These are phyloP conservation scores for Corylus heterophylla DNA, from an alignment of 306 rosid genomes.

Conservation along the genomic window DNA sequence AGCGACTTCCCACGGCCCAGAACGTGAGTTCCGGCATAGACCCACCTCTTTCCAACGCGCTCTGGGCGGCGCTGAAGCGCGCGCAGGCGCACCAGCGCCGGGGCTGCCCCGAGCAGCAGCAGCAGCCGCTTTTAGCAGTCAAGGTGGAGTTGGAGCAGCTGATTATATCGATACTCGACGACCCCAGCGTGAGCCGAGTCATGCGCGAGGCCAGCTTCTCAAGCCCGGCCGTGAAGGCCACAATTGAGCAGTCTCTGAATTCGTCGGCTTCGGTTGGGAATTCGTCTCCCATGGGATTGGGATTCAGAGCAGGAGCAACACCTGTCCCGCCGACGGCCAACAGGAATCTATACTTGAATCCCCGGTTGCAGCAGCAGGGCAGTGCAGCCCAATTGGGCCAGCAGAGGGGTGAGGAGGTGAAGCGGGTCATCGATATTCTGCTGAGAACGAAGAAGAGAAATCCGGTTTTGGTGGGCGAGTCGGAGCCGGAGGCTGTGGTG, in stretches of 20 bases:
- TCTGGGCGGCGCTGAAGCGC: conserved; percentile 92
- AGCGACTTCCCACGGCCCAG: conserved; percentile 87
- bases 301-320: conserved; percentile 67
- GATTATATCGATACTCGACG: conserved; percentile 90
- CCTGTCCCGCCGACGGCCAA: conserved; percentile 17
- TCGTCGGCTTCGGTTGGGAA: conserved; percentile 42
- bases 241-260: conserved; percentile 79
- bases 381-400: conserved; percentile 46
- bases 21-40: conserved; percentile 60
- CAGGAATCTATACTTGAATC: conserved; percentile 74
- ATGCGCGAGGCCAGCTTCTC: conserved; percentile 97
- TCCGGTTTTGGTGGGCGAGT: conserved; percentile 89
- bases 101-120: conserved; percentile 96
- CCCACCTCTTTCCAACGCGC: conserved; percentile 90
- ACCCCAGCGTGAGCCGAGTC: conserved; percentile 94
- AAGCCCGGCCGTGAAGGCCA: conserved; percentile 85
- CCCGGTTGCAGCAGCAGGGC: conserved; percentile 73
- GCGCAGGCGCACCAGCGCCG: conserved; percentile 99
- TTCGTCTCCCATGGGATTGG: conserved; percentile 60
- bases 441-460: conserved; percentile 66
- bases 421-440: conserved; percentile 62
- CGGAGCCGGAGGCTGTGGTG: conserved; percentile 79
- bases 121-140: conserved; percentile 90
- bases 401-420: conserved; percentile 69
- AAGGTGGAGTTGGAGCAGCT: conserved; percentile 93